Conservation (phyloP, 495 filamentous ascomycete genomes). For the Copromyces sp. region DNA sequence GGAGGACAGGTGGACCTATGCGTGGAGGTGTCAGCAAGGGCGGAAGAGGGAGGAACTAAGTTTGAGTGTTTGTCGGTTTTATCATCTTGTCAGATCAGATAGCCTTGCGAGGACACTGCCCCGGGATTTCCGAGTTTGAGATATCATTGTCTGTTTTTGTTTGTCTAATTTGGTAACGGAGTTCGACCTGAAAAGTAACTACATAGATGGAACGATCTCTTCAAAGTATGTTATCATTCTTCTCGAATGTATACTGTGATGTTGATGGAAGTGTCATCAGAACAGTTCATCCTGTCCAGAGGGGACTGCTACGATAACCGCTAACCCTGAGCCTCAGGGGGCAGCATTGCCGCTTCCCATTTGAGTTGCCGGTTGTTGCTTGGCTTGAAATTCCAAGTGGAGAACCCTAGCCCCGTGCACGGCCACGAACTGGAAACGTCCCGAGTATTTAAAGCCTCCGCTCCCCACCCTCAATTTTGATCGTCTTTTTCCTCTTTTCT, state of each 20-base stretch:
- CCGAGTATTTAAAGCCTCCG: neutral
- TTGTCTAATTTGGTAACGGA: neutral
- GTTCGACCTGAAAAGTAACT: neutral
- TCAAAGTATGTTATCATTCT: neutral
- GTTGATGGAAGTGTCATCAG: neutral
- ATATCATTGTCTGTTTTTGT: neutral
- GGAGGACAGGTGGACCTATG: neutral
- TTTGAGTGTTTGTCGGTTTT: neutral
- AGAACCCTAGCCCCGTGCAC: neutral
- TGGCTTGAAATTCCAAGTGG: neutral
- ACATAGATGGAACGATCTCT: neutral
- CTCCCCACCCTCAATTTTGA: neutral
- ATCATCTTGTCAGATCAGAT: neutral
- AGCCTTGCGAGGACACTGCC: neutral
- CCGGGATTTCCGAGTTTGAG: neutral
- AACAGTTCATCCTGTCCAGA: neutral
- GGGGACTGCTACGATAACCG: neutral
- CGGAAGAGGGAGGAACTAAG: neutral
- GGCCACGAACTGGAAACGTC: neutral
- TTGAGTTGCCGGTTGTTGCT: neutral
- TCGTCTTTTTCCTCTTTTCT: constrained; percentile 14
- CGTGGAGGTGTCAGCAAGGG: neutral
- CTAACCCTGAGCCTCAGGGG: neutral
- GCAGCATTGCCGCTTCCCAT: neutral
- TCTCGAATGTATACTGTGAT: neutral